Evolutionary conservation across 495 filamentous ascomycete genomes (phyloP), one percentile per base, ranked within the genome.

Genomic region (Parathielavia hyrcaniae): DNA sequence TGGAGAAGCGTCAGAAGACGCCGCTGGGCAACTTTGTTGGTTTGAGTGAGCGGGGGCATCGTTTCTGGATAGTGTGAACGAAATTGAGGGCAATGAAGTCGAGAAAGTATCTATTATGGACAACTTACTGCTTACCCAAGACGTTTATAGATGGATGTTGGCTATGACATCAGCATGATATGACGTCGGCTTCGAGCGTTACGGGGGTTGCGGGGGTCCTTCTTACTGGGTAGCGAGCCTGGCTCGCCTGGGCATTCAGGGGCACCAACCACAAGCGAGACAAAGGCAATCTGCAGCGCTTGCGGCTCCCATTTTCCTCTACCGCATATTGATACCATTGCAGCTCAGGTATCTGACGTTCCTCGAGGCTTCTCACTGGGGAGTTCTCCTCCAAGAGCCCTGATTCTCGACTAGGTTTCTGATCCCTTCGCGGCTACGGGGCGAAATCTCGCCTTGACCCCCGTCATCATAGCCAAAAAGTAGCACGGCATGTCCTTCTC

Each of bases 391-490:
- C 1, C 1, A 4, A 13, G 39, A 30, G 9, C 20, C 5, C 9
- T 8, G 20, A 23, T 23, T 5, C 20, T 5, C 43, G 43, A 1
- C 4, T 22, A 22, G 12, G 4, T 9, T 35, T 50, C 5, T 5
- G 5, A 5, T 1, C 20, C 17, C 40, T 39, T 34, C 5, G 10
- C 16, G 6, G 26, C 34, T 8, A 23, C 45, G 10, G 40, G 47
- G 2, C 20, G 14, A 36, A 72, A 69, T 32, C 50, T 53, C 1
- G 55, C 74, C 60, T 57, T 71, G 2, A 73, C 67, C 0, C 73
- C 74, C 2, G 69, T 73, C 54, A 73, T 50, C 64, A 76, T 73
- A 0, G 70, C 67, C 62, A 76, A 68, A 22, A 73, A 76, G 34
- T 74, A 75, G 34, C 56, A 64, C 12, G 56, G 58, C 35, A 61